Evolutionary conservation across 1,139 yeast genomes (phyloP), one percentile per base, ranked within the genome.

Genomic region (Scheffersomyces titani): DNA sequence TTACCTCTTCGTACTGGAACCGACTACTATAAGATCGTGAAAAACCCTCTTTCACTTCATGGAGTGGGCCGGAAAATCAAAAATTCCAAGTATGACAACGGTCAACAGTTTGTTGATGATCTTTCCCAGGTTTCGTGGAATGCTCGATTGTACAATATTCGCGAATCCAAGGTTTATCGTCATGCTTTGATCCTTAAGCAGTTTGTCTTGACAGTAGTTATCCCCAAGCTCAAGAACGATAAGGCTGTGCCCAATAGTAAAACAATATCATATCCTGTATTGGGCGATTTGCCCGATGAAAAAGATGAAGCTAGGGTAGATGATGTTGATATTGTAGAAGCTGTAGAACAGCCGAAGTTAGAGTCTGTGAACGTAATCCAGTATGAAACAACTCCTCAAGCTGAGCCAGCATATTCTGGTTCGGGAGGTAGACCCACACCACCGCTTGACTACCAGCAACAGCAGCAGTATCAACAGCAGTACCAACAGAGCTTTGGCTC

Each of bases 81-180:
- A 61, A 79, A 80, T 54, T 67, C 70, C 55, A 79, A 79, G 60
- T 92, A 92, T 72, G 70, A 76, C 11, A 76, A 77, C 54, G 85
- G 90, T 0, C 89, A 86, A 64, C 87, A 85, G 57, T 92, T 92
- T 70, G 75, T 93, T 49, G 82, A 78, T 58, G 98, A 92, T 70
- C 70, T 93, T 59, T 92, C 89, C 0, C 94, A 90, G 70, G 89
- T 93, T 52, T 83, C 91, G 0, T 91, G 97, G 92, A 93, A 93
- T 69, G 98, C 98, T 2, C 83, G 92, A 60, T 83, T 88, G 52
- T 93, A 88, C 72, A 93, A 93, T 70, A 87, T 87, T 57, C 87
- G 85, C 61, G 86, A 82, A 18, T 86, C 93, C 0, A 77, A 78
- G 18, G 88, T 89, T 53, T 90, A 89, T 71, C 78, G 80, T 47